A percentile compares a stretch with the other conserved stretches of the same genome.
These are phyloP conservation scores for Lachancea quebecensis DNA, from an alignment of 805 yeast genomes.

Conservation along the genomic window DNA sequence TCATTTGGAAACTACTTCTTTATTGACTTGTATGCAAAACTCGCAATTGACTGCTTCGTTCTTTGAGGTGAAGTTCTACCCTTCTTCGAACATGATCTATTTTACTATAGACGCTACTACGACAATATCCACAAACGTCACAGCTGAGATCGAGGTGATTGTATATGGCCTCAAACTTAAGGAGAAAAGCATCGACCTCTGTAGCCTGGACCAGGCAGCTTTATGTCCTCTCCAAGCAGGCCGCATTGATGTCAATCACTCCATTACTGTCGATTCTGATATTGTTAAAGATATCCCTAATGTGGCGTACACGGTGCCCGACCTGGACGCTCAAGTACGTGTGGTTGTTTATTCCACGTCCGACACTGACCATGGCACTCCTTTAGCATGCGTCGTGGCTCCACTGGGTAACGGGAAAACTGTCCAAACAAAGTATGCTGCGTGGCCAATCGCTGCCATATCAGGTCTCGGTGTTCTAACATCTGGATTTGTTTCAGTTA, in stretches of 20 bases:
- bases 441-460: conserved; percentile 94
- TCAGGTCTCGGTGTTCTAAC: conserved; percentile 83
- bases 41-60: conserved; percentile 80
- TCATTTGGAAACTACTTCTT: conserved; percentile 49
- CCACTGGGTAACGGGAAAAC: conserved; percentile 81
- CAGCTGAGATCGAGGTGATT: conserved; percentile 57
- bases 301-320: conserved; percentile 86
- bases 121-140: conserved; percentile 63
- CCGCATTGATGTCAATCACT: conserved; percentile 63
- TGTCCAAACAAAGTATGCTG: conserved; percentile 83
- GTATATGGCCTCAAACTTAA: conserved; percentile 75
- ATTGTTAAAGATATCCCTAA: conserved; percentile 58
- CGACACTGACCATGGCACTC: conserved; percentile 36
- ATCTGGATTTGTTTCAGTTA: conserved; percentile 77
- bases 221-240: conserved; percentile 87
- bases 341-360: conserved; percentile 53
- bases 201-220: conserved; percentile 49
- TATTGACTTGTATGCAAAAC: conserved; percentile 86
- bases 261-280: conserved; percentile 37
- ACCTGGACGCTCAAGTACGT: conserved; percentile 84
- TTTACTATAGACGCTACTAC: conserved; percentile 75
- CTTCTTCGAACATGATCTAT: conserved; percentile 52
- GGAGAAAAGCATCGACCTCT: conserved; percentile 50
- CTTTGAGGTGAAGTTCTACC: conserved; percentile 70
- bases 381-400: conserved; percentile 91